phyloP scores from a whole-genome alignment of 2,329 filamentous ascomycete species.

The Zymoseptoria ardabiliae region DNA sequence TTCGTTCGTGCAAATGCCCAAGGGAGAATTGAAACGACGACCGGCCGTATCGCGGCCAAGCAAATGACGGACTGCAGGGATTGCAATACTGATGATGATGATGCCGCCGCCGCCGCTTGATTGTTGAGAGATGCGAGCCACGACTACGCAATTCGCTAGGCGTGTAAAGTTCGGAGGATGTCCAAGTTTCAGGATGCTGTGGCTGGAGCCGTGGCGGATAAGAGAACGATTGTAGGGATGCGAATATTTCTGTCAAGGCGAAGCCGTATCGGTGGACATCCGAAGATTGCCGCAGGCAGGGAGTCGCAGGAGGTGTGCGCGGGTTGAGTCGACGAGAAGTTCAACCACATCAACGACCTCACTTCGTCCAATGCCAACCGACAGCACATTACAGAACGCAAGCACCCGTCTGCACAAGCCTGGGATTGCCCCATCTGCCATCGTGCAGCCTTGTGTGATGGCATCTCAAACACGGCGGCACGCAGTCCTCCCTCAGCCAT shows the following conservation, averaged over 20 bases:
- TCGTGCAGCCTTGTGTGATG: not conserved
- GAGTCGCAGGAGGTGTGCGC: not conserved
- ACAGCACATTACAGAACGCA: not conserved
- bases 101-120: not conserved
- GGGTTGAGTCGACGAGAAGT: not conserved
- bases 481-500: not conserved
- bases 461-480: not conserved
- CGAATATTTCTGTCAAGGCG: not conserved
- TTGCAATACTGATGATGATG: not conserved
- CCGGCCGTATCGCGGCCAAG: not conserved
- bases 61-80: not conserved
- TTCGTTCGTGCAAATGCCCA: not conserved
- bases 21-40: not conserved
- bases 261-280: not conserved
- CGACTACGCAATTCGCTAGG: not conserved
- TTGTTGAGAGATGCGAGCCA: not conserved
- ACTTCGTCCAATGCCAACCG: not conserved
- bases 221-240: not conserved
- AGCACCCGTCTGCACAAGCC: not conserved
- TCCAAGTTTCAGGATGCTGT: not conserved
- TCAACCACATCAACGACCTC: not conserved
- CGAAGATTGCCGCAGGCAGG: not conserved
- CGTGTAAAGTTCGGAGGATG: not conserved
- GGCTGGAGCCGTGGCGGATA: too few relatives aligned
- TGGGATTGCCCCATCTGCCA: not conserved